Evolutionary conservation across 2,329 filamentous ascomycete species (phyloP).

Genomic region (Zymoseptoria brevis): DNA sequence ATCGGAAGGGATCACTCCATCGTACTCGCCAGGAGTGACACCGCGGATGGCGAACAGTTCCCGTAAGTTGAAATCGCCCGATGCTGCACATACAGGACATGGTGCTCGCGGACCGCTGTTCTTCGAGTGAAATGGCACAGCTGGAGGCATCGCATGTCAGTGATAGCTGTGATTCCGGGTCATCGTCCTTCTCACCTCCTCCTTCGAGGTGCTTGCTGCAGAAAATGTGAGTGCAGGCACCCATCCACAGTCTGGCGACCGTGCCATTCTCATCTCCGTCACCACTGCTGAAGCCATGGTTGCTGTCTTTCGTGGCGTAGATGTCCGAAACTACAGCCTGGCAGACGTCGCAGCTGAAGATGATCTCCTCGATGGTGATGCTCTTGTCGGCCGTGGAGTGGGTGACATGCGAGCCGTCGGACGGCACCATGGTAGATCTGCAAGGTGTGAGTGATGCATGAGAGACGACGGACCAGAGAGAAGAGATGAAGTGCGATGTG

Average conservation of each 20-base stretch:
- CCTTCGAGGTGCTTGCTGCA: conserved; percentile 43
- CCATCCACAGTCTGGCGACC: conserved; percentile 41
- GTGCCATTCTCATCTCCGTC: conserved; percentile 28
- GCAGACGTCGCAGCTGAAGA: conserved; percentile 44
- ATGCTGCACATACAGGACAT: conserved; percentile 37
- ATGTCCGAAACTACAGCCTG: conserved; percentile 39
- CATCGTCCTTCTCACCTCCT: conserved; percentile 34
- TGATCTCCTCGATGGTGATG: conserved; percentile 30
- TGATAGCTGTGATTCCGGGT: not conserved
- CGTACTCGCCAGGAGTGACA: conserved; percentile 35
- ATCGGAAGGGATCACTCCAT: conserved; percentile 34
- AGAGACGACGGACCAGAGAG: not conserved
- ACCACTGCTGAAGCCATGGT: conserved; percentile 28
- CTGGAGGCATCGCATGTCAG: conserved; percentile 23
- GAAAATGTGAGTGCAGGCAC: conserved; percentile 42
- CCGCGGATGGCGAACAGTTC: conserved; percentile 41
- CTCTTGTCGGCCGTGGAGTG: conserved; percentile 1
- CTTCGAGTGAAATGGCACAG: conserved; percentile 38
- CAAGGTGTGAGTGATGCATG: conserved; percentile 1
- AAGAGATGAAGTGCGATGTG: conserved; percentile 1
- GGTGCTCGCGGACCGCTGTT: conserved; percentile 34
- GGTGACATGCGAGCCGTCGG: not conserved
- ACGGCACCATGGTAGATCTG: conserved; percentile 9
- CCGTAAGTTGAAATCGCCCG: conserved; percentile 16
- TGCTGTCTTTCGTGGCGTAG: conserved; percentile 33